These are phyloP conservation scores for Corymbia maculata DNA, from an alignment of 345 rosid genomes.

Conservation along the genomic window DNA sequence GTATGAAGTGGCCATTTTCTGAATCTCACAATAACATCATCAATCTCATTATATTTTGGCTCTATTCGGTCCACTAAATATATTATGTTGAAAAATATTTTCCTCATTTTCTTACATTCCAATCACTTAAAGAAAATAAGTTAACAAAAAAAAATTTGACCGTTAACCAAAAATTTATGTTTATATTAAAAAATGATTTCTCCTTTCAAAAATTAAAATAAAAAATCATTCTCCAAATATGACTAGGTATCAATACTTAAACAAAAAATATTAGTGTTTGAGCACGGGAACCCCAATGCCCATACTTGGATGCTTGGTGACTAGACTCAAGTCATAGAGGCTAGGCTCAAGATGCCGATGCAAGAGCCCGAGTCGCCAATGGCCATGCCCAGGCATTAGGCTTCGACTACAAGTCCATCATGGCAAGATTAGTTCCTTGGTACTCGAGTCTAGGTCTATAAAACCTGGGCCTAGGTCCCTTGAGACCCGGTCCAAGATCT, in stretches of 20 bases:
- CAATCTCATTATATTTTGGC: background rate
- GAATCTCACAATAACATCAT: background rate
- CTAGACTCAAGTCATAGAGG: background rate
- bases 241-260: accelerated
- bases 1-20: background rate
- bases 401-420: accelerated
- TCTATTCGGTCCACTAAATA: too few relatives aligned
- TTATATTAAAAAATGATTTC: background rate
- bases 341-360: background rate
- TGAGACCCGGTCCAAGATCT: too few relatives aligned
- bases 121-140: background rate
- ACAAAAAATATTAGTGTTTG: background rate
- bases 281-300: background rate
- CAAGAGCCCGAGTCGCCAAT: background rate
- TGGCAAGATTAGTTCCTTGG: background rate
- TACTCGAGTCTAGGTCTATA: too few relatives aligned
- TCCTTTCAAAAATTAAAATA: background rate
- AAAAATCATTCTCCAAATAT: too few relatives aligned
- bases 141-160: too few relatives aligned
- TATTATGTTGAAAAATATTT: background rate
- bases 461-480: too few relatives aligned
- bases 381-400: background rate
- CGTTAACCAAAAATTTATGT: too few relatives aligned
- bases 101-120: background rate
- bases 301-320: background rate